Percentiles rank a stretch among this genome's conserved stretches.
Evolutionary conservation across 441 rosid species (phyloP).

Genomic region (Raphanus hybrid): DNA sequence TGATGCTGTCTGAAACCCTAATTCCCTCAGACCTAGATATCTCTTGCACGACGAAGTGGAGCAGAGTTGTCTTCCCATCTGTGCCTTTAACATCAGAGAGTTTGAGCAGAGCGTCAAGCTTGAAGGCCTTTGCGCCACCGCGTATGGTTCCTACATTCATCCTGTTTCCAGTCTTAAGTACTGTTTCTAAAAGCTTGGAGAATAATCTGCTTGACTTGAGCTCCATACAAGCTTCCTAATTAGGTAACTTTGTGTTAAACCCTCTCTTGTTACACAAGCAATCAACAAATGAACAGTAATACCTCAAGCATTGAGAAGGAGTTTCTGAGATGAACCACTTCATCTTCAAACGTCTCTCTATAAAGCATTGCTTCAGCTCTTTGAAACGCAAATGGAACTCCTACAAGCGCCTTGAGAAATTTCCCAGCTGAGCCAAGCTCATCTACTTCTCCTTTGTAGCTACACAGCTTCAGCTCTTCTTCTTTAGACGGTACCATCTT

Average conservation of each 20-base stretch:
- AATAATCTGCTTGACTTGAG: constrained; percentile 89
- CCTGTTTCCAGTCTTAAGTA: constrained; percentile 90
- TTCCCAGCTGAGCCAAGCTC: constrained; percentile 91
- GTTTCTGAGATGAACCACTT: constrained; percentile 80
- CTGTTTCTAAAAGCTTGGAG: constrained; percentile 90
- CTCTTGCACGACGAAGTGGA: constrained; percentile 94
- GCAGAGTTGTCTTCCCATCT: constrained; percentile 86
- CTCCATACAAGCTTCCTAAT: constrained; percentile 95
- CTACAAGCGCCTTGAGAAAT: constrained; percentile 60
- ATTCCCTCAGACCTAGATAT: constrained; percentile 88
- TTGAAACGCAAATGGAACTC: constrained; percentile 71
- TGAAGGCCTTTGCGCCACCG: constrained; percentile 96
- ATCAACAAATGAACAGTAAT: constrained; percentile 1
- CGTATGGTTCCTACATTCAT: constrained; percentile 95
- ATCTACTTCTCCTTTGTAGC: constrained; percentile 68
- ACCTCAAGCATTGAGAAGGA: constrained; percentile 96
- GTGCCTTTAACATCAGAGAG: constrained; percentile 98
- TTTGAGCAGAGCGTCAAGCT: constrained; percentile 89
- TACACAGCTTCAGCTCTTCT: constrained; percentile 75
- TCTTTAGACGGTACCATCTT: constrained; percentile 95
- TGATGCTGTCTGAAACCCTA: constrained; percentile 84
- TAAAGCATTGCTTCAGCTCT: constrained; percentile 93
- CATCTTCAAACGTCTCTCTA: constrained; percentile 88
- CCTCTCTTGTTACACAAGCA: constrained; percentile 22
- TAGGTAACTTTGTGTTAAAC: constrained; percentile 12